Percentiles rank a stretch among this genome's conserved stretches.
phyloP scores from a whole-genome alignment of 345 rosid species.

The Corymbia maculata region DNA sequence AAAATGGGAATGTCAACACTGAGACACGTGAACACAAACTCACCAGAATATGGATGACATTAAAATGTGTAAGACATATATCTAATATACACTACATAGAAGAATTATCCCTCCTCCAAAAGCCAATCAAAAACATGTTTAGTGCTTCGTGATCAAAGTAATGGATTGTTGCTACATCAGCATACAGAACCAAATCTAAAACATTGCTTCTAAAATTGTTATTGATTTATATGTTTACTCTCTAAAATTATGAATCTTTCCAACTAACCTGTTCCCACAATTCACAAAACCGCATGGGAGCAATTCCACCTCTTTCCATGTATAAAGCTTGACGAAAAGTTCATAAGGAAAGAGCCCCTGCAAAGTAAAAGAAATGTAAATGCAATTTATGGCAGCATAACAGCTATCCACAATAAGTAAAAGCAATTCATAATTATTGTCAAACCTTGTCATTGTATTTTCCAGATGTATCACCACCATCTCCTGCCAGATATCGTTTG shows the following conservation, averaged over 20 bases:
- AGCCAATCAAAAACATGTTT: neutral
- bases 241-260: neutral
- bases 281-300: conserved; percentile 85
- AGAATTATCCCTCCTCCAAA: neutral
- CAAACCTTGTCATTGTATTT: conserved; percentile 59
- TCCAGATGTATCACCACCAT: conserved; percentile 34
- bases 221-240: neutral
- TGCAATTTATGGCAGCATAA: neutral
- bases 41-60: neutral
- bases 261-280: conserved; percentile 79
- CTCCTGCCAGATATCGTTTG: conserved; percentile 2
- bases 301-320: conserved; percentile 52
- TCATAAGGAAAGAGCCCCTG: conserved; percentile 85
- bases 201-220: neutral
- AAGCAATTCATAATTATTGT: neutral
- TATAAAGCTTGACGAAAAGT: conserved; percentile 66
- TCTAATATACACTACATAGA: neutral
- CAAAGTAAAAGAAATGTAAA: neutral
- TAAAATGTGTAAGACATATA: neutral
- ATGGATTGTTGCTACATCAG: neutral
- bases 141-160: neutral
- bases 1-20: neutral
- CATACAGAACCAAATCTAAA: neutral
- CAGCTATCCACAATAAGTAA: neutral
- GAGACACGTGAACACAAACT: neutral